phyloP scores from a whole-genome alignment of 306 rosid genomes.

The Trichosanthes cucumerina region DNA sequence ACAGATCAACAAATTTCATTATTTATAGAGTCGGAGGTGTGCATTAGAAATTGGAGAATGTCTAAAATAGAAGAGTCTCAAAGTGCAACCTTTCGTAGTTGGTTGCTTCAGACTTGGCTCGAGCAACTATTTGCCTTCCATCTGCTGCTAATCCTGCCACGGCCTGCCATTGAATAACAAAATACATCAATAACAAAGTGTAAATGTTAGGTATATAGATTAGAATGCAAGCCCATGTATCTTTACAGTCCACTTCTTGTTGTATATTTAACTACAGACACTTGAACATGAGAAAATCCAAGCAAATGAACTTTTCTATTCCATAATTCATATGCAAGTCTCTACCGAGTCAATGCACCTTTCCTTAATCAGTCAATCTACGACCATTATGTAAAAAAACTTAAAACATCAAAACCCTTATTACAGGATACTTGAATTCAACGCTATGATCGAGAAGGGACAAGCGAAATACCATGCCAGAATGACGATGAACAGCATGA shows the following conservation, averaged over 20 bases:
- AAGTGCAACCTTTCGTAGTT: slow-evolving; percentile 66
- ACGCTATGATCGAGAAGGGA: background rate
- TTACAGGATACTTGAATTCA: background rate
- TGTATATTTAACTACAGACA: background rate
- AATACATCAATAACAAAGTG: background rate
- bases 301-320: background rate
- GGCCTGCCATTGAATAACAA: slow-evolving; percentile 40
- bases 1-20: background rate
- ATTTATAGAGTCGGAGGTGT: background rate
- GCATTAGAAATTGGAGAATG: background rate
- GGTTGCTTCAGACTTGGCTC: slow-evolving; percentile 77
- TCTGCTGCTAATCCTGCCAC: slow-evolving; percentile 71
- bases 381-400: background rate
- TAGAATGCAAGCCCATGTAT: background rate
- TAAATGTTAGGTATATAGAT: background rate
- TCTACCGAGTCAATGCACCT: background rate
- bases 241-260: background rate
- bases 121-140: slow-evolving; percentile 52
- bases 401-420: background rate
- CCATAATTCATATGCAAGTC: background rate
- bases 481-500: slow-evolving; percentile 86
- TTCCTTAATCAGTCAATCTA: background rate
- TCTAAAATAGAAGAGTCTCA: background rate
- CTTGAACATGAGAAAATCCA: slow-evolving; percentile 1
- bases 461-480: slow-evolving; percentile 67